These are phyloP conservation scores for Ophiostoma ips DNA, from an alignment of 2,329 filamentous ascomycete genomes.

Conservation along the genomic window DNA sequence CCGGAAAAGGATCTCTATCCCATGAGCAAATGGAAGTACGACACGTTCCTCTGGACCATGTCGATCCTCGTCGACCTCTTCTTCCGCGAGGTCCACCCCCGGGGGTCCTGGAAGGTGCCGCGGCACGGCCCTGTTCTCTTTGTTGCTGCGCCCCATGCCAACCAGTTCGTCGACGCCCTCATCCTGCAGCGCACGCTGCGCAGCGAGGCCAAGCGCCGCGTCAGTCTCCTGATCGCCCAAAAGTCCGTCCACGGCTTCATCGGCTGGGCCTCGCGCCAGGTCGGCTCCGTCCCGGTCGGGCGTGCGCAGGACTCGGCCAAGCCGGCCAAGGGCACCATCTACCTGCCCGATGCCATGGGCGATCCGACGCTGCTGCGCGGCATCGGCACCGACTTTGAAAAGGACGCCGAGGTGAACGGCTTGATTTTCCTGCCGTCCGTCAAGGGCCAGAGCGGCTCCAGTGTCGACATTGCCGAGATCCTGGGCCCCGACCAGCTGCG, in stretches of 20 bases:
- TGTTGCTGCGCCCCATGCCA: slow-evolving; percentile 92
- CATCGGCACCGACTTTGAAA: slow-evolving; percentile 69
- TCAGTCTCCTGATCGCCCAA: slow-evolving; percentile 85
- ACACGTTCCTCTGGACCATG: slow-evolving; percentile 63
- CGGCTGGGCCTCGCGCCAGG: slow-evolving; percentile 69
- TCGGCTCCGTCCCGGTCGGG: slow-evolving; percentile 85
- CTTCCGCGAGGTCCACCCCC: slow-evolving; percentile 92
- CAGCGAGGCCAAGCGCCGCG: slow-evolving; percentile 72
- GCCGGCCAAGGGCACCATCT: slow-evolving; percentile 64
- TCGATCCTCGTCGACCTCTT: slow-evolving; percentile 86
- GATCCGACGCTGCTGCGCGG: slow-evolving; percentile 71
- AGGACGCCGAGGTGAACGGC: slow-evolving; percentile 62
- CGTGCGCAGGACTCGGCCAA: slow-evolving; percentile 82
- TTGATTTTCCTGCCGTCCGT: slow-evolving; percentile 76
- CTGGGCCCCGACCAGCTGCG: slow-evolving; percentile 66
- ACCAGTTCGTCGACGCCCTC: slow-evolving; percentile 94
- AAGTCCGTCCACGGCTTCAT: slow-evolving; percentile 94
- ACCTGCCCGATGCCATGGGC: slow-evolving; percentile 74
- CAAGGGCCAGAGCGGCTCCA: slow-evolving; percentile 63
- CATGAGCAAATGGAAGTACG: slow-evolving; percentile 63
- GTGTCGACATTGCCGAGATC: slow-evolving; percentile 72
- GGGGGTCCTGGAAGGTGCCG: slow-evolving; percentile 90
- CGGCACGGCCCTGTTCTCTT: slow-evolving; percentile 81
- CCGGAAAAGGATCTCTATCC: slow-evolving; percentile 39
- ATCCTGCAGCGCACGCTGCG: slow-evolving; percentile 85